phyloP scores from a whole-genome alignment of 1,139 yeast genomes.

The Pneumocystis oryctolagi region DNA sequence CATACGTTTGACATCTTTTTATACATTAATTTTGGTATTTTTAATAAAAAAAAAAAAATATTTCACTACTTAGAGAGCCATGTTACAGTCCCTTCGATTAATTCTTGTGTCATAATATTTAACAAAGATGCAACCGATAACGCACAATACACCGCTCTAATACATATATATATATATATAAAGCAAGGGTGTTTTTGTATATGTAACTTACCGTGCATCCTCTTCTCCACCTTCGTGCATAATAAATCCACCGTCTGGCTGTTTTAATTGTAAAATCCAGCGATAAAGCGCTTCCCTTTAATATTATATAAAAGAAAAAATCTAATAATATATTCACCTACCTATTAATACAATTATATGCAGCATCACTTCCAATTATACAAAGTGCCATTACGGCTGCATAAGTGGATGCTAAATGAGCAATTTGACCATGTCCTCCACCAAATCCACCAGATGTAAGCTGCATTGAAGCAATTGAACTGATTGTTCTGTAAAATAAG shows the following conservation, averaged over 20 bases:
- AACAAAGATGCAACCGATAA: constrained; percentile 58
- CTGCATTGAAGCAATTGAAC: constrained; percentile 11
- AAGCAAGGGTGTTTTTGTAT: constrained; percentile 2
- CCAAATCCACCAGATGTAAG: constrained; percentile 50
- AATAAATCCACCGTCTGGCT: constrained; percentile 52
- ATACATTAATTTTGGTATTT: neutral
- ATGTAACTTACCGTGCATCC: constrained; percentile 34
- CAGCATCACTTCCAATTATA: constrained; percentile 33
- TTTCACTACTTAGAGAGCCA: constrained; percentile 34
- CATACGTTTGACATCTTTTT: constrained; percentile 67
- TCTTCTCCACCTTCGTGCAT: constrained; percentile 72
- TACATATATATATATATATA: neutral
- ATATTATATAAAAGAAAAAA: neutral
- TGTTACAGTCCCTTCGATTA: constrained; percentile 37
- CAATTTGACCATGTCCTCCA: constrained; percentile 68
- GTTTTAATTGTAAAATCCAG: constrained; percentile 58
- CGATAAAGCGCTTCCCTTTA: constrained; percentile 28
- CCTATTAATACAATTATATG: constrained; percentile 35
- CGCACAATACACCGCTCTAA: constrained; percentile 71
- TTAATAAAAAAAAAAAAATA: neutral
- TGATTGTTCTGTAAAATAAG: constrained; percentile 24
- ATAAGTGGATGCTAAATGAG: constrained; percentile 77
- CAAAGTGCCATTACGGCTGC: constrained; percentile 59
- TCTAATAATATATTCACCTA: constrained; percentile 12
- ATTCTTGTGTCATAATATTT: constrained; percentile 45